Evolutionary conservation across 192 early-diverging fungal genomes (phyloP), one percentile per base, ranked within the genome.

Genomic region (Coemansia sp.): DNA sequence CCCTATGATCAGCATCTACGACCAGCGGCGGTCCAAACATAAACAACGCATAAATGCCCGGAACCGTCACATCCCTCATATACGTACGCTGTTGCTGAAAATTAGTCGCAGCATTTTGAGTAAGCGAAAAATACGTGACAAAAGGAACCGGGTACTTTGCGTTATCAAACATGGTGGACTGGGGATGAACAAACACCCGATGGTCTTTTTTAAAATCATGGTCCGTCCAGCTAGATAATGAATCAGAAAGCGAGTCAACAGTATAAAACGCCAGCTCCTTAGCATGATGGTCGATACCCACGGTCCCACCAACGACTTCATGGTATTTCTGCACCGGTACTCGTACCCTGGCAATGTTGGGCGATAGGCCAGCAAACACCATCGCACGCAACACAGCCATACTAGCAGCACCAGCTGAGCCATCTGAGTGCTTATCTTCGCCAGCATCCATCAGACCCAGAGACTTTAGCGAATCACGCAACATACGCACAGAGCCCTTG

Each of bases 361-460:
- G 94, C 67, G 91, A 94, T 48, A 96, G 75, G 3, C 94, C 96
- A 8, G 93, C 94, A 59, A 90, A 85, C 17, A 97, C 63, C 30
- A 91, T 84, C 16, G 88, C 85, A 31, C 91, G 89, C 33, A 96
- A 69, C 16, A 97, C 68, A 61, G 18, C 60, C 42, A 30, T 61
- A 59, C 14, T 56, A 66, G 16, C 34, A 52, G 22, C 66, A 22
- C 25, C 51, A 17, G 4, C 34, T 29, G 4, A 7, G 34, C 18
- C 54, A 18, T 5, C 7, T 11, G 36, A 38, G 7, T 5, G 5
- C 36, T 38, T 38, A 5, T 38, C 10, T 38, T 5, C 36, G 1
- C 10, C 36, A 38, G 10, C 20, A 16, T 56, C 34, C 2, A 34
- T 22, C 18, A 67, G 33, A 4, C 77, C 65, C 7, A 56, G 52